A percentile compares a stretch with the other conserved stretches of the same genome.
Conservation (phyloP, 1,284 basidiomycete species). For the Polyporus tsugae region DNA sequence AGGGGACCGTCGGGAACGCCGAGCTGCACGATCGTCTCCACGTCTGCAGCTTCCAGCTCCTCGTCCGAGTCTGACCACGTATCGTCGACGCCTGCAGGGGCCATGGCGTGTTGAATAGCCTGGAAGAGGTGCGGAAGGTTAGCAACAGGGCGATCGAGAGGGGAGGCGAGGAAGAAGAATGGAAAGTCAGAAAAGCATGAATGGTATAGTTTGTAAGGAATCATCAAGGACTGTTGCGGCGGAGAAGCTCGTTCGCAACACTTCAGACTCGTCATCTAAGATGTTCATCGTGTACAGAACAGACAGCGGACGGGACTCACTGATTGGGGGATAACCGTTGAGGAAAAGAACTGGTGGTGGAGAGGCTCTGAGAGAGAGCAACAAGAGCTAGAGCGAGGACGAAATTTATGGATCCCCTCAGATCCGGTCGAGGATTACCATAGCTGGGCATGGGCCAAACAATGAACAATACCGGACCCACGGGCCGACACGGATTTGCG, state of each 20-base stretch:
- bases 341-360: background rate
- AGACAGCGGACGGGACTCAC: conserved; percentile 24
- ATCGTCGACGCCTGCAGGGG: conserved; percentile 48
- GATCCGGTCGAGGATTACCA: background rate
- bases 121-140: conserved; percentile 3
- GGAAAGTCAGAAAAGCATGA: conserved; percentile 85
- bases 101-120: conserved; percentile 27
- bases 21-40: conserved; percentile 76
- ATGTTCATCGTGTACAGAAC: conserved; percentile 62
- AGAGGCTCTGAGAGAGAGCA: background rate
- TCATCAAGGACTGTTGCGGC: conserved; percentile 67
- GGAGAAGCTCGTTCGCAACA: conserved; percentile 67
- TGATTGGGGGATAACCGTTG: background rate
- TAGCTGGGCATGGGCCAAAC: background rate
- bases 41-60: conserved; percentile 53
- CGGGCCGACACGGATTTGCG: background rate
- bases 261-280: conserved; percentile 92
- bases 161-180: conserved; percentile 27
- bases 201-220: conserved; percentile 73
- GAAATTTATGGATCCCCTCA: background rate
- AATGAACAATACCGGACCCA: background rate
- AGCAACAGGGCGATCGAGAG: conserved; percentile 26
- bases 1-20: conserved; percentile 80
- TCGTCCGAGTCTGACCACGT: conserved; percentile 85
- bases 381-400: background rate